These are phyloP conservation scores for Syncephalastrum racemosum DNA, from an alignment of 371 early-diverging fungal genomes.

Conservation along the genomic window DNA sequence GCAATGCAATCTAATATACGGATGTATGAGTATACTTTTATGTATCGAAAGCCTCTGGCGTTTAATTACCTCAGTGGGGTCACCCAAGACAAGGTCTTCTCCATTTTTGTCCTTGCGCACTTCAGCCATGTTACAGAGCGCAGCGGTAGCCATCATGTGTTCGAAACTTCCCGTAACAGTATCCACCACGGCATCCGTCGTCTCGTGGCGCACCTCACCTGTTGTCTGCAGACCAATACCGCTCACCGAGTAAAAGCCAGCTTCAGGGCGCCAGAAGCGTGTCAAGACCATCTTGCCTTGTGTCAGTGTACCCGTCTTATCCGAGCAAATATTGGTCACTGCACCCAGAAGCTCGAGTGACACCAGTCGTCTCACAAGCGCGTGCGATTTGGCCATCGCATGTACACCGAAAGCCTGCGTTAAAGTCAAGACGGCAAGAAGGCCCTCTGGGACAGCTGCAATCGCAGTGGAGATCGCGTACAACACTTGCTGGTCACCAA, in stretches of 20 bases:
- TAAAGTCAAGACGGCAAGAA: conserved; percentile 86
- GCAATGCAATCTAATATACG: conserved; percentile 53
- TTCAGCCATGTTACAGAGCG: conserved; percentile 77
- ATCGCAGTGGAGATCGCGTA: conserved; percentile 87
- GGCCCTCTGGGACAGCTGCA: conserved; percentile 94
- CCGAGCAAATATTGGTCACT: conserved; percentile 92
- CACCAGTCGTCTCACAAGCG: conserved; percentile 82
- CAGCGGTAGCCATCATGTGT: conserved; percentile 48
- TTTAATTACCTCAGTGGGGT: conserved; percentile 72
- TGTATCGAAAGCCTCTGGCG: background rate
- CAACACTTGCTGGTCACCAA: conserved; percentile 63
- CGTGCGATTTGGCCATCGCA: conserved; percentile 84
- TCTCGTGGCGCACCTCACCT: conserved; percentile 36
- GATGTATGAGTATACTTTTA: background rate
- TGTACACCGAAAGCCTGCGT: conserved; percentile 93
- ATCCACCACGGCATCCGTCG: conserved; percentile 18
- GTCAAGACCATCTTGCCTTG: conserved; percentile 90
- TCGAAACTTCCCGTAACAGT: conserved; percentile 37
- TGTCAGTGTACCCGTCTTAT: conserved; percentile 95
- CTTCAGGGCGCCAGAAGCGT: conserved; percentile 68
- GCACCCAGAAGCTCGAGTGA: conserved; percentile 90
- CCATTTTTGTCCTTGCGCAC: conserved; percentile 58
- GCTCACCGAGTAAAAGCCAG: conserved; percentile 60
- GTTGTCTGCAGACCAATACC: conserved; percentile 57
- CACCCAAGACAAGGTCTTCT: conserved; percentile 78